Evolutionary conservation across 371 early-diverging fungal species (phyloP), one percentile per base, ranked within the genome.

Genomic region (Apophysomyces elegans): DNA sequence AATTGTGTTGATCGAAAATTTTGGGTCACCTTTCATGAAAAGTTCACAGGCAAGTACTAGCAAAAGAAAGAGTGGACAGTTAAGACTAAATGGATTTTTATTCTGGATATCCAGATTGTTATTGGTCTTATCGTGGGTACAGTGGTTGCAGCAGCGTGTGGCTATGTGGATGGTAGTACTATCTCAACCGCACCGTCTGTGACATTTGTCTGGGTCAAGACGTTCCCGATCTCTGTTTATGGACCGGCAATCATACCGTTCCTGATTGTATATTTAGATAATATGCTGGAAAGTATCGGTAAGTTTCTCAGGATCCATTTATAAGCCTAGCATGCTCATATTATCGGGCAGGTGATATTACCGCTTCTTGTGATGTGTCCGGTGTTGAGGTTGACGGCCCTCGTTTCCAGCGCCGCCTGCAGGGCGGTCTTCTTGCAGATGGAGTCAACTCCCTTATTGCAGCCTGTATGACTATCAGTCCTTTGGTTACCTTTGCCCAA

Each of bases 241-340:
- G 85, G 83, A n/a, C 89, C 89, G 0, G 85, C 86, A 4, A 70
- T 89, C n/a, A 87, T 89, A 45, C 89, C 89, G 1, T 76, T 87
- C 26, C 65, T 88, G 5, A 83, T 88, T 65, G 84, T 81, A 8
- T 84, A 78, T 63, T 68, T 84, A n/a, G 75, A 82, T 58, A 82
- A 83, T n/a, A 79, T 82, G 66, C 73, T 86, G 14, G 86, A 86
- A 59, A 79, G 83, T 38, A 82, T 86, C 68, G 81, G 81, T 50
- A 72, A 70, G 39, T 26, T 26, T 3, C 2, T 26, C 32, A 26
- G 32, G 32, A 26, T 26, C 32, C 32, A 26, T 26, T 26, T 26
- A 26, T 26, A 26, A 26, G 32, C 2, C 1, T 26, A 26, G 2
- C 32, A 26, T 26, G 32, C 32, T 26, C 71, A 5, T 77, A 16